Base-by-base conservation (phyloP, 345 rosid species). In the Adansonia digitata region DNA sequence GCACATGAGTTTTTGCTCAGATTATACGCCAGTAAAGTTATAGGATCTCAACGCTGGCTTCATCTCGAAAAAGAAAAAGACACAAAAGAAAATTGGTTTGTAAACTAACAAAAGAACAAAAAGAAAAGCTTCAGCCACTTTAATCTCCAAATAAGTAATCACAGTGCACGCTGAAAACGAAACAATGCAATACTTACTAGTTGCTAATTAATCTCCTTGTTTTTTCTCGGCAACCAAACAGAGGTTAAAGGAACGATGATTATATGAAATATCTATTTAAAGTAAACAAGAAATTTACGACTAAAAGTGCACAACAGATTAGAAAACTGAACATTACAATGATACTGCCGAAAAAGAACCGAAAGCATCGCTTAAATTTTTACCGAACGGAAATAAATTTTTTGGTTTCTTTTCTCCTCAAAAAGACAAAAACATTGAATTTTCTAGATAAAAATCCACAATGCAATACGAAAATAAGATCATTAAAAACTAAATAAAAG, bases 1-100 rank as follows among this genome's bases (percentile, higher is more conserved):
- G 75, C 92, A 88, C 94, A 81, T 90, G 93, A 80, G 76, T 74
- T 77, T 76, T 69, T n/a, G 71, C 75, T 79, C 49, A 52, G 75
- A 79, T 51, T 75, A 49, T 74, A 73, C 80, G 40, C 77, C 20
- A 56, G 56, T 69, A 70, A 81, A 69, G 42, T n/a, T 35, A 64
- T 2, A 69, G 69, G 77, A 82, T 79, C 77, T 72, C 76, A 42
- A 53, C 53, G 29, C 31, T 78, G 74, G 29, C 71, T 57, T 74
- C 51, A 52, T 74, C 73, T 29, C 45, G 35, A 51, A 31, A 15
- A 69, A 69, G 18, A 20, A 15, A 49, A 18, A 29, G 15, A 51
- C 55, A 53, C 4, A 69, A 48, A 13, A 29, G 3, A 27, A 40
- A 24, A 24, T 10, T 42, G 34, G 34, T 31, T n/a, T 3, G 67